Evolutionary conservation across 2,329 filamentous ascomycete genomes (phyloP).

Genomic region (Colletotrichum phormii): DNA sequence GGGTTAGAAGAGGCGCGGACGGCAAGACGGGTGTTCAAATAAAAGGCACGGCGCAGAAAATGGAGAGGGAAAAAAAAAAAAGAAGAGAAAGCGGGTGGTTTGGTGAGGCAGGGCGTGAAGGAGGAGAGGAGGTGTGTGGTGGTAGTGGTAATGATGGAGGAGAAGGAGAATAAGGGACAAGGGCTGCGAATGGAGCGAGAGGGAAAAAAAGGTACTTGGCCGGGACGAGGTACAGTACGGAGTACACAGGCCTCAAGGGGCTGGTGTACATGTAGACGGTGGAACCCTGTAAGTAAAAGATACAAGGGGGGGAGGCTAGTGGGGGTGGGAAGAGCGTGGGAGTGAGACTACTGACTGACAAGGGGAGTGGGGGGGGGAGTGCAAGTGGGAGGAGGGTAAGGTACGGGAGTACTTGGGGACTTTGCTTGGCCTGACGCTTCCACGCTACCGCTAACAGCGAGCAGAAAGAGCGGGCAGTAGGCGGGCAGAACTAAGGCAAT

Average conservation of each 20-base stretch:
- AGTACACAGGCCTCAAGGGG: conserved; percentile 34
- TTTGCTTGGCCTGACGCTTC: neutral
- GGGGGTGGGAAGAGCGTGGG: neutral
- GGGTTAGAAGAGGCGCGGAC: conserved; percentile 20
- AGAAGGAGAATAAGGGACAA: conserved; percentile 35
- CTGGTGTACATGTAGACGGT: conserved; percentile 25
- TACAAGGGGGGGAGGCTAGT: conserved; percentile 27
- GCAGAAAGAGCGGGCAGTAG: neutral
- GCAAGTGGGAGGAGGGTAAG: neutral
- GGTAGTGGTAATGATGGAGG: conserved; percentile 27
- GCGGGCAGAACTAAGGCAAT: neutral
- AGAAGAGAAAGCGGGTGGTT: conserved; percentile 33
- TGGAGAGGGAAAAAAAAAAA: conserved; percentile 5
- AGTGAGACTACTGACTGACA: neutral
- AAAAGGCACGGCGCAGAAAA: conserved; percentile 33
- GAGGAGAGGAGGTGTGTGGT: conserved; percentile 29
- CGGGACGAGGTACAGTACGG: conserved; percentile 16
- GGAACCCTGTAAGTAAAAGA: conserved; percentile 32
- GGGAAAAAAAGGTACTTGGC: conserved; percentile 17
- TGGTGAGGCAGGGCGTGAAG: conserved; percentile 37
- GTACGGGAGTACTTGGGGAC: conserved; percentile 1
- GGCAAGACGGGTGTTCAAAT: conserved; percentile 35
- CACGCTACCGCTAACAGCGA: neutral
- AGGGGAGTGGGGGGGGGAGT: conserved; percentile 4
- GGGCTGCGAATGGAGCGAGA: conserved; percentile 20